phyloP scores from a whole-genome alignment of 2,329 filamentous ascomycete species.

The Talaromyces pinophilus region DNA sequence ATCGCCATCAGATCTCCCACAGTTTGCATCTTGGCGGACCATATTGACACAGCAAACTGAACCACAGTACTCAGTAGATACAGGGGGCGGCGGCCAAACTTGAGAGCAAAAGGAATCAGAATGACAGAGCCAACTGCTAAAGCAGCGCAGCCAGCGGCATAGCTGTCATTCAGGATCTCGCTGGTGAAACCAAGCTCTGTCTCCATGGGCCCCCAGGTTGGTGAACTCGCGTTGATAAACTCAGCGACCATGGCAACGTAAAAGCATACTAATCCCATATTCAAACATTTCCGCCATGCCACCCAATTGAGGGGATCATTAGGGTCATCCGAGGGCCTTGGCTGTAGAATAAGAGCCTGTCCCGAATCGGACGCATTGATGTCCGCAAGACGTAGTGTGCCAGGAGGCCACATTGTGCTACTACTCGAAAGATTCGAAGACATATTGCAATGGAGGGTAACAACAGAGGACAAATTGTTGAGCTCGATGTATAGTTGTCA shows the following conservation, averaged over 20 bases:
- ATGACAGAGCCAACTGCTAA: constrained; percentile 47
- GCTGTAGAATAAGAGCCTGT: constrained; percentile 5
- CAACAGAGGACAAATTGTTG: not conserved
- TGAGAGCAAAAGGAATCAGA: constrained; percentile 50
- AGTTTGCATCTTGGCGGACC: constrained; percentile 49
- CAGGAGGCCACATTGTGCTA: constrained; percentile 12
- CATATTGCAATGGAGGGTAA: not conserved
- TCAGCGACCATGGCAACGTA: constrained; percentile 8
- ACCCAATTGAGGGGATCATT: constrained; percentile 12
- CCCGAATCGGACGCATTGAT: not conserved
- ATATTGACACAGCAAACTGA: constrained; percentile 43
- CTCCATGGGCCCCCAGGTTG: constrained; percentile 49
- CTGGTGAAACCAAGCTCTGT: constrained; percentile 48
- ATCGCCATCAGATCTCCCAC: constrained; percentile 48
- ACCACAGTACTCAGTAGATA: constrained; percentile 48
- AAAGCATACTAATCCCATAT: constrained; percentile 6
- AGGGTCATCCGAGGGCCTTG: constrained; percentile 9
- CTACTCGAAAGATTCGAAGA: not conserved
- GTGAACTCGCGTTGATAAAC: constrained; percentile 42
- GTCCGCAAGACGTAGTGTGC: constrained; percentile 8
- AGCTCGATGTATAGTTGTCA: not conserved
- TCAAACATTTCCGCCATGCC: not conserved
- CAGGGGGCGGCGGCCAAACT: constrained; percentile 50
- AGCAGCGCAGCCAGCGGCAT: constrained; percentile 48
- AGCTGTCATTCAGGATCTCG: constrained; percentile 48